phyloP scores from a whole-genome alignment of 495 filamentous ascomycete species.

The Endocarpon pusillum region DNA sequence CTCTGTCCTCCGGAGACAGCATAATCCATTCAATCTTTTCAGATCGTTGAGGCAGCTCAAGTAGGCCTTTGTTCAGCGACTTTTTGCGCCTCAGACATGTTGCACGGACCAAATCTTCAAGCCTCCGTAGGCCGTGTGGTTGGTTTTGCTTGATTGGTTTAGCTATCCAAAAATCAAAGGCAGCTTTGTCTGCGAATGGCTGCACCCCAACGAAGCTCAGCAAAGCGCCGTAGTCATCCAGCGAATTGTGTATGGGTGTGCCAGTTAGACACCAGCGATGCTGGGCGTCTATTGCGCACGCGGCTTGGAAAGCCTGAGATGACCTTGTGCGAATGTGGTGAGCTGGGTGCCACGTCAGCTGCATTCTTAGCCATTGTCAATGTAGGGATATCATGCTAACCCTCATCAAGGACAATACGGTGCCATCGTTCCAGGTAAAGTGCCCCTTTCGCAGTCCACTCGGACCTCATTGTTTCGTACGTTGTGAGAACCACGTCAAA shows the following conservation, averaged over 20 bases:
- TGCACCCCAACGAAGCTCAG: conserved; percentile 7
- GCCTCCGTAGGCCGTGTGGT: conserved; percentile 5
- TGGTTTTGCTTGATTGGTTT: conserved; percentile 6
- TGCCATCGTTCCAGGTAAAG: conserved; percentile 2
- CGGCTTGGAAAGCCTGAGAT: conserved; percentile 5
- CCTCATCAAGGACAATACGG: conserved; percentile 4
- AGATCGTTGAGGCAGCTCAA: conserved; percentile 6
- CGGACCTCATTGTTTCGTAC: conserved; percentile 6
- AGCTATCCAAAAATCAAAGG: conserved; percentile 7
- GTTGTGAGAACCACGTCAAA: conserved; percentile 4
- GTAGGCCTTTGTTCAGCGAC: not conserved
- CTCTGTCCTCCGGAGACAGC: conserved; percentile 8
- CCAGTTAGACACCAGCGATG: conserved; percentile 13
- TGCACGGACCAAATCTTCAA: conserved; percentile 10
- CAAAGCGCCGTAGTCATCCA: conserved; percentile 9
- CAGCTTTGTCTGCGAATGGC: not conserved
- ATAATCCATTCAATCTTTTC: conserved; percentile 8
- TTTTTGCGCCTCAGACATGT: conserved; percentile 16
- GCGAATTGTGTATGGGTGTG: conserved; percentile 13
- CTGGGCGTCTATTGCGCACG: conserved; percentile 4
- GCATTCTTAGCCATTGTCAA: not conserved
- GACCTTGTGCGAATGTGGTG: conserved; percentile 7
- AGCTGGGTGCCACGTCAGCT: not conserved
- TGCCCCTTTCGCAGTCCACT: conserved; percentile 3
- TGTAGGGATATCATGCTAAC: conserved; percentile 2